Evolutionary conservation across 1,284 basidiomycete species (phyloP), one percentile per base, ranked within the genome.

Genomic region (Fomitopsis pinicola): DNA sequence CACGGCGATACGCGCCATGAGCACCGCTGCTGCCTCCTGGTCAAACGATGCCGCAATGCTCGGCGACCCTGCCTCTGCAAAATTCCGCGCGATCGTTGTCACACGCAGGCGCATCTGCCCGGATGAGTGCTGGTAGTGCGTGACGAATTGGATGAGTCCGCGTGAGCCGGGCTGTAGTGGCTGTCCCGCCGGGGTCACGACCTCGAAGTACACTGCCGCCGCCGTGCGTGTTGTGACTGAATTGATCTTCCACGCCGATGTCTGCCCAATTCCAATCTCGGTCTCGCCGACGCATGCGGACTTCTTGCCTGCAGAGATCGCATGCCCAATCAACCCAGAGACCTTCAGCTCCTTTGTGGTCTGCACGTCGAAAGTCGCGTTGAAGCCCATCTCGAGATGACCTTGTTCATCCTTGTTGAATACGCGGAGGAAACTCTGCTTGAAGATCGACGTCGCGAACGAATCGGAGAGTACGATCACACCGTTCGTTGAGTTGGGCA

Each of bases 311-410:
- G 94, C 94, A 50, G 95, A 98, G 75, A 98, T 96, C 54, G 94
- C 95, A 71, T 99, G 97, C 1, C 97, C 96, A 66, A 99, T 99
- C 59, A 99, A 84, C 56, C 97, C 97, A 3, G 97, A 98, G 5
- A 99, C 95, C 76, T 97, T 97, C 70, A 99, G 86, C 76, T 99
- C 97, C 80, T 99, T 99, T 55, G 97, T 98, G 3, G 96, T 98
- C 91, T 95, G 92, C 40, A 99, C 96, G 73, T 99, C 97, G 70
- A 99, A 97, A 0, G 96, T 99, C 7, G 95, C 97, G 70, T 99
- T 99, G 81, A 99, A 99, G 64, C 97, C 97, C 96, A 99, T 98
- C 72, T 92, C 88, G 28, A 99, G 80, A 70, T 92, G 84, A 0
- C 95, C 97, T 67, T 97, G 87, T 22, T 95, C 94, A 71, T 98